A percentile compares a stretch with the other conserved stretches of the same genome.
Evolutionary conservation across 305 asterid species (phyloP).

Genomic region (Fraxinus sp.): DNA sequence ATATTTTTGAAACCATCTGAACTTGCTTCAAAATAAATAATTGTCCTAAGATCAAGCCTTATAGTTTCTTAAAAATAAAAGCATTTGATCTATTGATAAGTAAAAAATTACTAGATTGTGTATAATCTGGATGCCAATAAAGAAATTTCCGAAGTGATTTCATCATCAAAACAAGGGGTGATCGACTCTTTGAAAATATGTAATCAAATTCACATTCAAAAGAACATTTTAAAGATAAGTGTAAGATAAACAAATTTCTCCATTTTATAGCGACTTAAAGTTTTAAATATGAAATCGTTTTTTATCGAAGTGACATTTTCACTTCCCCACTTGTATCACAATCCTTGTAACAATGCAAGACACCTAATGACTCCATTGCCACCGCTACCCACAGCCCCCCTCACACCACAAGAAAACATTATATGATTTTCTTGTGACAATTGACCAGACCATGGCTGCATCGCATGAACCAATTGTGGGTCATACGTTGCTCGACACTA

Average conservation of each 20-base stretch:
- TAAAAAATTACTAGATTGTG: no score
- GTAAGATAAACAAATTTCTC: no score
- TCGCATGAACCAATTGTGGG: background rate
- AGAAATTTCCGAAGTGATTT: no score
- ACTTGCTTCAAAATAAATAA: no score
- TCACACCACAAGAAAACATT: background rate
- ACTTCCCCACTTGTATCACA: background rate
- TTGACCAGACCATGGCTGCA: background rate
- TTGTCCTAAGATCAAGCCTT: background rate
- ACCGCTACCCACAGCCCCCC: background rate
- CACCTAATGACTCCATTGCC: background rate
- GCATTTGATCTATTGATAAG: background rate
- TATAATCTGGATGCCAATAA: no score
- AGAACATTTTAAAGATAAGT: no score
- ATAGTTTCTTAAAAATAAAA: background rate
- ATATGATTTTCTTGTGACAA: slow-evolving; percentile 1
- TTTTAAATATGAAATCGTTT: background rate
- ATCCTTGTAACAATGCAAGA: background rate
- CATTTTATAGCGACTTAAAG: no score
- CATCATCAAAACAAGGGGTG: background rate
- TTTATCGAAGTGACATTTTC: background rate
- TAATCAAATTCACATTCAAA: no score
- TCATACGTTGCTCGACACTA: slow-evolving; percentile 20
- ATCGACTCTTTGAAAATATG: background rate
- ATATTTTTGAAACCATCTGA: no score